Evolutionary conservation across 306 rosid genomes (phyloP).

Genomic region (Corylus americana): DNA sequence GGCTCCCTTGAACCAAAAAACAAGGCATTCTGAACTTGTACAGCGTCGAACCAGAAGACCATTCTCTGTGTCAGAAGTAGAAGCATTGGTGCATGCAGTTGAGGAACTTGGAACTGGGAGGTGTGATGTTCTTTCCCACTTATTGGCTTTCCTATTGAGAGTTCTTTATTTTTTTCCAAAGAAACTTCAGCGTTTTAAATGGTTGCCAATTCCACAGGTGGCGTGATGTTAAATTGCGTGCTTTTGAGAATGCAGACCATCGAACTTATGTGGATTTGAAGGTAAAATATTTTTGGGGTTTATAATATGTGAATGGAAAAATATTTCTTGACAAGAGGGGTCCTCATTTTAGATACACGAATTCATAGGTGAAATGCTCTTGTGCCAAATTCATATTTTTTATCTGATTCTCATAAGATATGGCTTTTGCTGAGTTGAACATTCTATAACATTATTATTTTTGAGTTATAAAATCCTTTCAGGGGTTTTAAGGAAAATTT

Average conservation of each 20-base stretch:
- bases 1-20: slow-evolving; percentile 65
- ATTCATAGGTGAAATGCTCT: neutral
- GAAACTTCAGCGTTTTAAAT: slow-evolving; percentile 22
- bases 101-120: slow-evolving; percentile 99
- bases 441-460: neutral
- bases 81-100: slow-evolving; percentile 86
- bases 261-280: slow-evolving; percentile 95
- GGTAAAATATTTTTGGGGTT: slow-evolving; percentile 47
- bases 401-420: neutral
- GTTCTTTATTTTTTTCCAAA: neutral
- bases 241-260: slow-evolving; percentile 89
- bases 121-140: slow-evolving; percentile 39
- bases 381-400: slow-evolving; percentile 6
- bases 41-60: slow-evolving; percentile 97
- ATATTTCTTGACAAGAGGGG: neutral
- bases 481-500: neutral
- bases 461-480: neutral
- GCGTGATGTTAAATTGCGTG: slow-evolving; percentile 90
- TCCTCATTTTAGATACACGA: neutral
- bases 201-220: slow-evolving; percentile 57
- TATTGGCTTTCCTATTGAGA: neutral
- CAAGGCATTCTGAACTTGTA: slow-evolving; percentile 63
- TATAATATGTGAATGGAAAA: neutral
- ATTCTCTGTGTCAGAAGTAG: slow-evolving; percentile 89
- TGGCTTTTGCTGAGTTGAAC: neutral